These are phyloP conservation scores for Moniliophthora roreri DNA, from an alignment of 1,284 basidiomycete species.

Conservation along the genomic window DNA sequence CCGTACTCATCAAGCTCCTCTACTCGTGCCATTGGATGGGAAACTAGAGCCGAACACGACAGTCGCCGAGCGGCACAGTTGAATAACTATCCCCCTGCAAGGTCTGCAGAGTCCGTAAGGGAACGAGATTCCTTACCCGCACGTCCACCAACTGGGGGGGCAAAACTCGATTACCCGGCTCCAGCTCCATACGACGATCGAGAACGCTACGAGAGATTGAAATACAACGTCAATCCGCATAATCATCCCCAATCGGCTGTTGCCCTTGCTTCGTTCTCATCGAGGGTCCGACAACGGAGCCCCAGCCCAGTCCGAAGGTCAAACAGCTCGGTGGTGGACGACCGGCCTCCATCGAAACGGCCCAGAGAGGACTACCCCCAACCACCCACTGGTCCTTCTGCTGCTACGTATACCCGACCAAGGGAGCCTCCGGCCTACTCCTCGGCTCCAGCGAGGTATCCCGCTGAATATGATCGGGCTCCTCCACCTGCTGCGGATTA, in stretches of 20 bases:
- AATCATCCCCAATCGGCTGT: constrained; percentile 23
- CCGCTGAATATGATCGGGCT: constrained; percentile 20
- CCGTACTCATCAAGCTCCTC: constrained; percentile 14
- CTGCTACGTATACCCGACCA: neutral
- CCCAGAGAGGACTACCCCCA: constrained; percentile 29
- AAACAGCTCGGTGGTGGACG: constrained; percentile 27
- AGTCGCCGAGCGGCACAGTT: constrained; percentile 23
- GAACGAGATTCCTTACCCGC: no score
- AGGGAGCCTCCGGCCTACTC: neutral
- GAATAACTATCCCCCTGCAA: constrained; percentile 19
- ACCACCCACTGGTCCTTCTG: constrained; percentile 6
- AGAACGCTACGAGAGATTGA: constrained; percentile 24
- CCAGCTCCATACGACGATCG: constrained; percentile 20
- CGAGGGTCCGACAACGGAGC: constrained; percentile 33
- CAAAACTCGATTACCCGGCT: neutral
- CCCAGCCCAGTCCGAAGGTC: constrained; percentile 31
- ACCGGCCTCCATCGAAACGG: constrained; percentile 36
- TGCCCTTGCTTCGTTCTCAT: constrained; percentile 23
- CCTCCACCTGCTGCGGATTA: constrained; percentile 21
- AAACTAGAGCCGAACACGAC: constrained; percentile 36
- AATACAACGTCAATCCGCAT: constrained; percentile 28
- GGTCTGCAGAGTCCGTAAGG: constrained; percentile 21
- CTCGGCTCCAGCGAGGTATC: neutral
- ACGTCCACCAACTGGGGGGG: no score
- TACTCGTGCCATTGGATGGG: constrained; percentile 26